Percentiles rank a stretch among this genome's conserved stretches.
phyloP scores from a whole-genome alignment of 2,329 filamentous ascomycete species.

The Stagonosporopsis cucurbitacearum region DNA sequence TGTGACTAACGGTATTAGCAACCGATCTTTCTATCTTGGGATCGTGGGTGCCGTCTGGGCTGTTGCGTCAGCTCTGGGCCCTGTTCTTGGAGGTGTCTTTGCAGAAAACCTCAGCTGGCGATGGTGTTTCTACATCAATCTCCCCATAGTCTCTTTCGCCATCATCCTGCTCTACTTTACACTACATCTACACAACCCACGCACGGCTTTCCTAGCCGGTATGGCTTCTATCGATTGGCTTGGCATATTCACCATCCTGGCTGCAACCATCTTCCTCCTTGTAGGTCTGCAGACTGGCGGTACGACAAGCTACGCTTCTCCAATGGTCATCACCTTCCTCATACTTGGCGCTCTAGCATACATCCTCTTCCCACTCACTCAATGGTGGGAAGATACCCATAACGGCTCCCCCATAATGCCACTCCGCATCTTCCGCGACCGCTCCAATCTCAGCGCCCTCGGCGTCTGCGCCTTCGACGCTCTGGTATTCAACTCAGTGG shows the following conservation, averaged over 20 bases:
- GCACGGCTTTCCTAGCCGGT: constrained; percentile 54
- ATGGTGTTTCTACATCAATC: constrained; percentile 56
- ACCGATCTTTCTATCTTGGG: constrained; percentile 59
- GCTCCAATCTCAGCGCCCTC: constrained; percentile 64
- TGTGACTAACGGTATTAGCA: constrained; percentile 25
- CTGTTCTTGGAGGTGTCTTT: constrained; percentile 61
- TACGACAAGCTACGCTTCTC: constrained; percentile 54
- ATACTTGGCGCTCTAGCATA: constrained; percentile 56
- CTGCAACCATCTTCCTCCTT: constrained; percentile 57
- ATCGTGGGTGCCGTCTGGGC: constrained; percentile 62
- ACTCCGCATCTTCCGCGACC: constrained; percentile 65
- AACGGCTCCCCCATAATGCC: constrained; percentile 72
- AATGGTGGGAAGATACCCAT: constrained; percentile 67
- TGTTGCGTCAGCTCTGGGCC: constrained; percentile 60
- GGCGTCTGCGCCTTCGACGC: constrained; percentile 57
- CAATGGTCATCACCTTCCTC: constrained; percentile 60
- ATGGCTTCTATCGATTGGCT: constrained; percentile 61
- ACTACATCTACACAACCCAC: constrained; percentile 60
- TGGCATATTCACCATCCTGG: constrained; percentile 58
- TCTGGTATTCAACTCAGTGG: constrained; percentile 68
- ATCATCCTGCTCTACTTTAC: constrained; percentile 59
- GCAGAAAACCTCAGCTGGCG: constrained; percentile 56
- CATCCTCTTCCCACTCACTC: constrained; percentile 63
- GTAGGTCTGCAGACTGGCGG: constrained; percentile 62
- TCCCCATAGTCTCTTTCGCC: constrained; percentile 58